phyloP scores from a whole-genome alignment of 1,284 basidiomycete genomes.

The Vanrija sp. region DNA sequence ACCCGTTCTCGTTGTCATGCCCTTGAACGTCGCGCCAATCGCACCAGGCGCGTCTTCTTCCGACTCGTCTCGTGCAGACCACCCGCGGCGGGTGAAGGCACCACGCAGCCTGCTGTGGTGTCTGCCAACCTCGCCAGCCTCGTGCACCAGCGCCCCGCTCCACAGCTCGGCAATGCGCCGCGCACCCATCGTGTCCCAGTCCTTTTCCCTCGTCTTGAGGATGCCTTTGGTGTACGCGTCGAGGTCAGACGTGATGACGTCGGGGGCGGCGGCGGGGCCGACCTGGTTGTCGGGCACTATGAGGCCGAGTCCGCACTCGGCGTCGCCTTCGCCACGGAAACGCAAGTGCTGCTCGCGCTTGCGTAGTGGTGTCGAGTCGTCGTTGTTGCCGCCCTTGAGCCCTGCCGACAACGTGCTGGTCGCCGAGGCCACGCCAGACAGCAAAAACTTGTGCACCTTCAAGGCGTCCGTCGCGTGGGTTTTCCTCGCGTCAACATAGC shows the following conservation, averaged over 20 bases:
- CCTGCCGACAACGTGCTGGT: conserved; percentile 34
- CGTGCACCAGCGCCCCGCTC: conserved; percentile 23
- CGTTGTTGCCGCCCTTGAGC: conserved; percentile 37
- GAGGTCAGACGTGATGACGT: conserved; percentile 36
- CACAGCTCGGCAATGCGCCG: conserved; percentile 39
- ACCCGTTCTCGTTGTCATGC: conserved; percentile 28
- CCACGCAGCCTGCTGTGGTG: conserved; percentile 3
- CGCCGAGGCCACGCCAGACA: conserved; percentile 38
- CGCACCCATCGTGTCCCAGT: conserved; percentile 42
- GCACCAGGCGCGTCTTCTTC: conserved; percentile 12
- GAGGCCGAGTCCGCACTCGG: conserved; percentile 28
- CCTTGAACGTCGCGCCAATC: conserved; percentile 20
- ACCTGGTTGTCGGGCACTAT: conserved; percentile 35
- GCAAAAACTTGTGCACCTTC: conserved; percentile 35
- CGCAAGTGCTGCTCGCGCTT: conserved; percentile 39
- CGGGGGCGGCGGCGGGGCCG: conserved; percentile 29
- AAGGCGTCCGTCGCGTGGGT: conserved; percentile 31
- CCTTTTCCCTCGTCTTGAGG: conserved; percentile 39
- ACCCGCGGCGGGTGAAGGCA: conserved; percentile 5
- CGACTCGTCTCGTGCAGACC: not conserved
- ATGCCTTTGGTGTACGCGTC: conserved; percentile 40
- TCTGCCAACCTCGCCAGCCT: not conserved
- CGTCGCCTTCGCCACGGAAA: conserved; percentile 14
- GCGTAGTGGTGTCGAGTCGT: conserved; percentile 27
- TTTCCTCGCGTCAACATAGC: conserved; percentile 31